Conservation (phyloP, 75 land plant genomes). For the Gnetum montanum region DNA sequence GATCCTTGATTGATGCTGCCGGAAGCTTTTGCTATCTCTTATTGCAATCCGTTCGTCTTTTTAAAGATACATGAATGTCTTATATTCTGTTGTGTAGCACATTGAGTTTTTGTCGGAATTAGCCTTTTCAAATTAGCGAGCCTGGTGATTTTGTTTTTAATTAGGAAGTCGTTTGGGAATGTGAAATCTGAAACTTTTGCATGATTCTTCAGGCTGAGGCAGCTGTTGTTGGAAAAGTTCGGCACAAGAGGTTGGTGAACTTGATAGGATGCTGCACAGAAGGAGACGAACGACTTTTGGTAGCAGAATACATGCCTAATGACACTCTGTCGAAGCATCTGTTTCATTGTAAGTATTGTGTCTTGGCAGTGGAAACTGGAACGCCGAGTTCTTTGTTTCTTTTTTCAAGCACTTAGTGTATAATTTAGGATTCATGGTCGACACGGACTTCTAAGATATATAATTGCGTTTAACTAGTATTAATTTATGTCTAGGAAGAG, state of each 20-base stretch:
- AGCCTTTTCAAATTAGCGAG: background rate
- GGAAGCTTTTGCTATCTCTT: too few relatives aligned
- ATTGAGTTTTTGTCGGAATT: too few relatives aligned
- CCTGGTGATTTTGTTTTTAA: background rate
- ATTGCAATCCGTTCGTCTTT: too few relatives aligned
- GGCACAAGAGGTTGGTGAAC: slow-evolving; percentile 85
- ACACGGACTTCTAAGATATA: too few relatives aligned
- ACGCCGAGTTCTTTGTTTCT: too few relatives aligned
- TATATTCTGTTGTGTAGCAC: too few relatives aligned
- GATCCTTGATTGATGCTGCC: background rate
- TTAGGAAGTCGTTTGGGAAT: background rate
- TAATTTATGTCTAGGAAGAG: too few relatives aligned
- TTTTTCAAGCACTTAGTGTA: too few relatives aligned
- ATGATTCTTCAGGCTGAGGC: slow-evolving; percentile 61
- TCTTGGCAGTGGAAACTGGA: too few relatives aligned
- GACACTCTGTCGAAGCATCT: slow-evolving; percentile 95
- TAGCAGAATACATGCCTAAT: slow-evolving; percentile 95
- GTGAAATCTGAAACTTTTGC: background rate
- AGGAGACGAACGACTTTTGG: slow-evolving; percentile 90
- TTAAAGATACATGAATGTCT: too few relatives aligned
- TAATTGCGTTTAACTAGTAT: too few relatives aligned
- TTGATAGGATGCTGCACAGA: slow-evolving; percentile 91
- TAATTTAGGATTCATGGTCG: too few relatives aligned
- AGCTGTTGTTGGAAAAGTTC: slow-evolving; percentile 74
- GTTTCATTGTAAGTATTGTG: slow-evolving; percentile 71